Conservation (phyloP, 2,329 filamentous ascomycete species). For the Trichoderma koningii region DNA sequence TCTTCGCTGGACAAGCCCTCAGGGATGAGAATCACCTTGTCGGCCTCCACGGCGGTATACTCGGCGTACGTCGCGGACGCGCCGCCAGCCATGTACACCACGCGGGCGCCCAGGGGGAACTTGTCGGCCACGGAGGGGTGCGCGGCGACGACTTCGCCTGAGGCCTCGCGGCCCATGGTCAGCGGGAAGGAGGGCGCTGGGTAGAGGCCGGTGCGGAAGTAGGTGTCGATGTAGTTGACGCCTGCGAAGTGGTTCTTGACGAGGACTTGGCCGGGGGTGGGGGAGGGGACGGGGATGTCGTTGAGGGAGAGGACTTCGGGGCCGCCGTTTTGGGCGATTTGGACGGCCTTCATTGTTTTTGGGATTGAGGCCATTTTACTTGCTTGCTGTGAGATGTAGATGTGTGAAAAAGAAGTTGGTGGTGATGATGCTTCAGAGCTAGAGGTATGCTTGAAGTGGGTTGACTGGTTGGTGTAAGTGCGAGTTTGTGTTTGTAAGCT, state of each 20-base stretch:
- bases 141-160: conserved; percentile 67
- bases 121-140: conserved; percentile 53
- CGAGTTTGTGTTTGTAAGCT: background rate
- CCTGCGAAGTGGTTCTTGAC: conserved; percentile 80
- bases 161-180: conserved; percentile 77
- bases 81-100: conserved; percentile 63
- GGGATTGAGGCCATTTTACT: conserved; percentile 68
- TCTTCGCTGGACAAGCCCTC: conserved; percentile 59
- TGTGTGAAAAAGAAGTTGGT: conserved; percentile 11
- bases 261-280: conserved; percentile 70
- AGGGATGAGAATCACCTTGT: conserved; percentile 64
- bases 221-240: conserved; percentile 88
- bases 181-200: conserved; percentile 65
- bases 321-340: conserved; percentile 66
- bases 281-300: conserved; percentile 68
- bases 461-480: background rate
- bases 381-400: background rate
- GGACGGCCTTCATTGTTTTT: conserved; percentile 69
- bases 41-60: conserved; percentile 56
- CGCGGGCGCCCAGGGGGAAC: conserved; percentile 66
- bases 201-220: conserved; percentile 87
- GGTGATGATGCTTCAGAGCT: background rate
- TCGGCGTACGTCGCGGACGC: conserved; percentile 54
- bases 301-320: conserved; percentile 71
- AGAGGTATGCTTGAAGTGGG: background rate